These are phyloP conservation scores for Xylariaceae sp. DNA, from an alignment of 2,329 filamentous ascomycete species.

Conservation along the genomic window DNA sequence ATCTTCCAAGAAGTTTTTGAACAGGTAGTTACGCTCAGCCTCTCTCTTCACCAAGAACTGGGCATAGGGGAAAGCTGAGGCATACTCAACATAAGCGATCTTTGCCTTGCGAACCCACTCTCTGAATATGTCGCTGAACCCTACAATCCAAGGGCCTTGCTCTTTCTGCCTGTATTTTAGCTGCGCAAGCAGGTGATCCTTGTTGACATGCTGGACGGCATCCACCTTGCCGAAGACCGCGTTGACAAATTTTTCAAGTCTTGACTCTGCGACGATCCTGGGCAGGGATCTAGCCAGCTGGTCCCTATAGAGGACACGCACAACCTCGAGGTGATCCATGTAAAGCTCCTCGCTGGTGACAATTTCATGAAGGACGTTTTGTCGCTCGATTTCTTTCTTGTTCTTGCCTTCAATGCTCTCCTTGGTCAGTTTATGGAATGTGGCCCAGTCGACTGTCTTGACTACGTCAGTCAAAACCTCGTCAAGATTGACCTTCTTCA, in stretches of 20 bases:
- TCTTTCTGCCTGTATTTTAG: slow-evolving; percentile 96
- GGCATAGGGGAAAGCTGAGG: slow-evolving; percentile 79
- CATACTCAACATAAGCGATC: slow-evolving; percentile 86
- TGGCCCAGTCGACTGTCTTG: slow-evolving; percentile 79
- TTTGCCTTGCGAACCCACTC: slow-evolving; percentile 98
- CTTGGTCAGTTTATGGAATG: slow-evolving; percentile 79
- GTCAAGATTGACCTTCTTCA: slow-evolving; percentile 90
- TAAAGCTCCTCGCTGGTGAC: slow-evolving; percentile 89
- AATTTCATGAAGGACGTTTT: slow-evolving; percentile 94
- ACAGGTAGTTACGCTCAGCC: slow-evolving; percentile 76
- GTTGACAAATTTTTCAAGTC: slow-evolving; percentile 72
- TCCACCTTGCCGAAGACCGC: slow-evolving; percentile 92
- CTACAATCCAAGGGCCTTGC: slow-evolving; percentile 89
- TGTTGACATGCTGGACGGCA: slow-evolving; percentile 83
- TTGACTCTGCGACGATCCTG: slow-evolving; percentile 74
- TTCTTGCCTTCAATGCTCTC: slow-evolving; percentile 66
- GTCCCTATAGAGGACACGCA: slow-evolving; percentile 82
- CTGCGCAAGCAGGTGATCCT: slow-evolving; percentile 85
- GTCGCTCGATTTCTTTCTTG: slow-evolving; percentile 86
- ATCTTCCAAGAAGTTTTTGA: slow-evolving; percentile 79
- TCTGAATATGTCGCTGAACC: slow-evolving; percentile 94
- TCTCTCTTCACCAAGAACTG: slow-evolving; percentile 81
- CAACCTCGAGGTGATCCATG: slow-evolving; percentile 82
- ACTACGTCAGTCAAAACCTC: slow-evolving; percentile 65
- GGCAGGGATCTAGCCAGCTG: slow-evolving; percentile 69